Conservation (phyloP, 2,329 filamentous ascomycete species). For the Arthrinium phaeospermum region DNA sequence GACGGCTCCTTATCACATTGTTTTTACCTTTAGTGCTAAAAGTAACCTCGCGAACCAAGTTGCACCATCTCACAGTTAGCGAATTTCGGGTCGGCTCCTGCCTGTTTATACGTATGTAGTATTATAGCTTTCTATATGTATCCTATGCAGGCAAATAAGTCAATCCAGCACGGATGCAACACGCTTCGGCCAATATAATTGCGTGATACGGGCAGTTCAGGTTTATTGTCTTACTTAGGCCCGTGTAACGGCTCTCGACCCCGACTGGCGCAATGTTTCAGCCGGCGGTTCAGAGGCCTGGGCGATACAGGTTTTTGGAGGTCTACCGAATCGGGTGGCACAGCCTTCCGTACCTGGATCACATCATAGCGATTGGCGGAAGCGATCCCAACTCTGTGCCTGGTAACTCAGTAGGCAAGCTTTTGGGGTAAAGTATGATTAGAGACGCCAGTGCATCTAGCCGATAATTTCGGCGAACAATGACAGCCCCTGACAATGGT, state of each 20-base stretch:
- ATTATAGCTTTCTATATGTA: neutral
- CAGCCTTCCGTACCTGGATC: slow-evolving; percentile 13
- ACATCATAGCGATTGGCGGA: slow-evolving; percentile 14
- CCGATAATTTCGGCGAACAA: slow-evolving; percentile 12
- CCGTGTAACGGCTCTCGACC: neutral
- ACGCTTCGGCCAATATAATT: neutral
- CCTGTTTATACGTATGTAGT: neutral
- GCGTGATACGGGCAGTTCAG: neutral
- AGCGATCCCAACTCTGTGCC: neutral
- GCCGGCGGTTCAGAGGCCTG: neutral
- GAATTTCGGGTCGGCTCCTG: neutral
- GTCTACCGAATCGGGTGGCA: neutral
- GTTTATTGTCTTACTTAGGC: slow-evolving; percentile 2
- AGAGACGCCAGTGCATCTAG: slow-evolving; percentile 12
- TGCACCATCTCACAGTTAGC: neutral
- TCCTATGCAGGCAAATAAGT: neutral
- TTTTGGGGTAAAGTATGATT: slow-evolving; percentile 6
- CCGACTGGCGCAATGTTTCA: neutral
- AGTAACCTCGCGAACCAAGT: neutral
- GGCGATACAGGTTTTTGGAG: neutral
- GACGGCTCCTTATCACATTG: neutral
- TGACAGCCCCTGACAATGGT: slow-evolving; percentile 6
- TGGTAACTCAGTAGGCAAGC: slow-evolving; percentile 10
- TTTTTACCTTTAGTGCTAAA: neutral
- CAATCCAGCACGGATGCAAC: neutral